phyloP scores from a whole-genome alignment of 2,329 filamentous ascomycete genomes.

The Venturia asperata region DNA sequence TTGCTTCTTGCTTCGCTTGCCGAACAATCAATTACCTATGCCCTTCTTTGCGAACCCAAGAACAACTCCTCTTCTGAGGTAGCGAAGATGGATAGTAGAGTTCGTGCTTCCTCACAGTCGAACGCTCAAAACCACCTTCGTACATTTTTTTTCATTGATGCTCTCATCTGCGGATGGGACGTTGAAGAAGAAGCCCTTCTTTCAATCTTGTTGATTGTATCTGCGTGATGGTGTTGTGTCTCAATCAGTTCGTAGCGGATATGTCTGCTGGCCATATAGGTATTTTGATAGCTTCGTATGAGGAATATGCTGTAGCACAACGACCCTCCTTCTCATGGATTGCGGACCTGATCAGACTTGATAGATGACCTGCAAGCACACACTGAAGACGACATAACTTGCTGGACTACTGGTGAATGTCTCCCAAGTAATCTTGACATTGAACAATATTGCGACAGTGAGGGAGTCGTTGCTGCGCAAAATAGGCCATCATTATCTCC shows the following conservation, averaged over 20 bases:
- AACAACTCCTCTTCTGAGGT: slow-evolving; percentile 1
- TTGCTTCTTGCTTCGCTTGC: not conserved
- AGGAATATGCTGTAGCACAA: not conserved
- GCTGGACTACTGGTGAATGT: too few species aligned
- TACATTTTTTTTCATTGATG: slow-evolving; percentile 3
- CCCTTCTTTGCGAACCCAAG: not conserved
- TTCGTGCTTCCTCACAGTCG: not conserved
- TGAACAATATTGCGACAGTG: too few species aligned
- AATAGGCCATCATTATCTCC: too few species aligned
- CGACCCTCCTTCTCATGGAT: not conserved
- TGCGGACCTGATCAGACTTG: not conserved
- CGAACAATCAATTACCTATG: not conserved
- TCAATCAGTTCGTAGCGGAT: not conserved
- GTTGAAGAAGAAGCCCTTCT: not conserved
- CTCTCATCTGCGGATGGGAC: not conserved
- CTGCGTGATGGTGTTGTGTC: not conserved
- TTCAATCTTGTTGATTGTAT: not conserved
- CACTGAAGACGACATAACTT: not conserved
- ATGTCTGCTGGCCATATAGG: not conserved
- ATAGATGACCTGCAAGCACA: not conserved
- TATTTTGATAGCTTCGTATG: not conserved
- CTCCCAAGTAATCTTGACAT: too few species aligned
- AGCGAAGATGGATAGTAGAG: not conserved
- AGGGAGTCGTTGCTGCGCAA: too few species aligned
- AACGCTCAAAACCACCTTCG: not conserved